Evolutionary conservation across 805 yeast genomes (phyloP).

Genomic region (Hyphopichia homilentoma): DNA sequence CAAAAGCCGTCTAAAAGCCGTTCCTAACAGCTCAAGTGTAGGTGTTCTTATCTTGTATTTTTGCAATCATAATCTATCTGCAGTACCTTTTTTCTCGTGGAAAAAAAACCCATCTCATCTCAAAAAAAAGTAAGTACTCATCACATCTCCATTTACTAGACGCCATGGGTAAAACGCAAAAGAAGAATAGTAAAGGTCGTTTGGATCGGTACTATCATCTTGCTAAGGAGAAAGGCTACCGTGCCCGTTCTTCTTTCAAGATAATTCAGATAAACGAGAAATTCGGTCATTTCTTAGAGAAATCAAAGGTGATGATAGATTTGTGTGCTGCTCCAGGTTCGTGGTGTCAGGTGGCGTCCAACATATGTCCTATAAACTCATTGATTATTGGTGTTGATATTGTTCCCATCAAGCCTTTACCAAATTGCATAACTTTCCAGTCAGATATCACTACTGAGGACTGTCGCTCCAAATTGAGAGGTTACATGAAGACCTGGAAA

Average conservation of each 20-base stretch:
- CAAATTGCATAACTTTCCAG: conserved; percentile 90
- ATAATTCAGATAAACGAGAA: conserved; percentile 93
- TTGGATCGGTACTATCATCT: conserved; percentile 93
- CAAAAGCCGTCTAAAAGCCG: no score
- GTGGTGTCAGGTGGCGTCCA: conserved; percentile 99
- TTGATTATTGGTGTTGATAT: conserved; percentile 98
- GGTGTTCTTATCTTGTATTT: no score
- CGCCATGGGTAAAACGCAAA: conserved; percentile 92
- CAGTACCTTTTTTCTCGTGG: no score
- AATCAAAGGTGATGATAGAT: conserved; percentile 94
- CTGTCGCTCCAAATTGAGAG: conserved; percentile 90
- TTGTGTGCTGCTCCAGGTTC: conserved; percentile 99
- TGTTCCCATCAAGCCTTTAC: conserved; percentile 95
- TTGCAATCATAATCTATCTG: no score
- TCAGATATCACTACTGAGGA: conserved; percentile 98
- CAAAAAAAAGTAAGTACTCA: no score
- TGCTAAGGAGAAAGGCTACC: conserved; percentile 96
- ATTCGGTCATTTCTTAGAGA: conserved; percentile 91
- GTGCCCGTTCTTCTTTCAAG: conserved; percentile 98
- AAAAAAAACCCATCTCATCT: no score
- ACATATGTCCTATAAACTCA: conserved; percentile 87
- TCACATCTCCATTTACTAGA: no score
- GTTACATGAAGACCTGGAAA: conserved; percentile 97
- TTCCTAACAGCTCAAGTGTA: no score
- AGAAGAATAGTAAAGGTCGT: conserved; percentile 98